Base-by-base conservation (phyloP, 2,329 filamentous ascomycete species). In the Colletotrichum sp. region DNA sequence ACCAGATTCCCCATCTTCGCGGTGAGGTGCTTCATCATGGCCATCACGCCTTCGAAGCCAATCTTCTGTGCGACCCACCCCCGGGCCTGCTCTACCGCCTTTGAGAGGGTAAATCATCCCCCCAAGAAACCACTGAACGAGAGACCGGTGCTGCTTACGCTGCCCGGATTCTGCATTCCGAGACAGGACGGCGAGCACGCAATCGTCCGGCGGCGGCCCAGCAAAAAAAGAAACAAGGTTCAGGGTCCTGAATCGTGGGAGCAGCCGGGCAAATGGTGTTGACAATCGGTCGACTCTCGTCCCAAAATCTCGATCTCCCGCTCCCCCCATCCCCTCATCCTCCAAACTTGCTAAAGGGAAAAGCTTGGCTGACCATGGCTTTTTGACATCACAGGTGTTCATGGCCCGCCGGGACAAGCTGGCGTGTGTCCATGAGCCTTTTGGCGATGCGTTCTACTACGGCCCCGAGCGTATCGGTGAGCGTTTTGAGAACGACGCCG, bases 1-100 rank as follows among this genome's bases (percentile, higher is more conserved):
- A 65, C 38, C 5, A 28, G 38, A 68, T 65, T 69, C 64, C 73
- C 73, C 73, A 73, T 73, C 64, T 69, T 38, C 26, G 34, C 43
- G 48, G 34, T 73, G 70, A 75, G 73, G 73, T 73, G 65, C 67
- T 66, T 61, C 74, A 76, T 65, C 74, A 77, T 76, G 78, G 79
- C 78, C 80, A 88, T 78, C 79, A 96, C 96, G 94, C 92, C 93
- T 79, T 80, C 81, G 60, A 83, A 90, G 87, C 84, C 97, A 52
- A 95, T 98, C 84, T 98, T 98, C 84, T 93, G 97, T 81, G 95
- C 94, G 73, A 98, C 97, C 80, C 96, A 98, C 86, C 97, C 97
- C 43, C 91, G 97, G 85, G 95, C 96, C 78, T 98, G 96, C 88
- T 98, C 96, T 73, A 98, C 97, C 65, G 97, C 97, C 34, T 99